Evolutionary conservation across 306 rosid species (phyloP).

Genomic region (Hippophae gyantsensis): DNA sequence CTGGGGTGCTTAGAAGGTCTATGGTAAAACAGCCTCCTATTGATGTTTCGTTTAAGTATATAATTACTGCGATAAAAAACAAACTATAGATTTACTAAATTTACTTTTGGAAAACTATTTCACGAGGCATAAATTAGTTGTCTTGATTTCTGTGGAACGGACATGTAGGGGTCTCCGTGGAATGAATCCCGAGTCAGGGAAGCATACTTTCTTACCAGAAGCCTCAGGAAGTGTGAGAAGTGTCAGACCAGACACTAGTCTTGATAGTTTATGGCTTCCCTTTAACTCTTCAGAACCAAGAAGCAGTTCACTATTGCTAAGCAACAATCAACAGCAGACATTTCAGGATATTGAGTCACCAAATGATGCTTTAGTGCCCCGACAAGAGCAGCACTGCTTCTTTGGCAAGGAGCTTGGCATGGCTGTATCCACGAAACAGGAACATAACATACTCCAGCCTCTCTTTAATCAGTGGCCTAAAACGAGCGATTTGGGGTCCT

Average conservation of each 20-base stretch:
- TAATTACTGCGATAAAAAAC: too few species aligned
- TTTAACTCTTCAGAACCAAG: conserved; percentile 35
- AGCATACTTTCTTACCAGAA: conserved; percentile 39
- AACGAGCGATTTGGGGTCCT: conserved; percentile 37
- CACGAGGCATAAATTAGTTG: not conserved
- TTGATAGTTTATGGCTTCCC: conserved; percentile 42
- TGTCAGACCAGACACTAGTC: conserved; percentile 35
- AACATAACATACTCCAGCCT: conserved; percentile 38
- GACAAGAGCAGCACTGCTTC: conserved; percentile 21
- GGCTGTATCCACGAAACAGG: conserved; percentile 35
- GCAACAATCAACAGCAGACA: conserved; percentile 31
- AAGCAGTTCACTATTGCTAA: conserved; percentile 25
- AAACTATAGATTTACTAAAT: not conserved
- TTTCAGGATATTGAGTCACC: conserved; percentile 31
- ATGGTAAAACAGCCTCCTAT: too few species aligned
- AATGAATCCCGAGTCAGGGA: conserved; percentile 21
- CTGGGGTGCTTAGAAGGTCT: too few species aligned
- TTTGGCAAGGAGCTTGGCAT: conserved; percentile 32
- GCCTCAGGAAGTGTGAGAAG: conserved; percentile 36
- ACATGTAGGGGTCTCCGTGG: conserved; percentile 20
- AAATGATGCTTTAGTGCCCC: conserved; percentile 31
- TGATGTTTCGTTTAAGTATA: too few species aligned
- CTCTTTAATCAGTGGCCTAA: conserved; percentile 52
- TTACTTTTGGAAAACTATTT: not conserved
- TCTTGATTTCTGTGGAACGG: conserved; percentile 8